Conservation (phyloP, 495 filamentous ascomycete species). For the Zalerion maritima region DNA sequence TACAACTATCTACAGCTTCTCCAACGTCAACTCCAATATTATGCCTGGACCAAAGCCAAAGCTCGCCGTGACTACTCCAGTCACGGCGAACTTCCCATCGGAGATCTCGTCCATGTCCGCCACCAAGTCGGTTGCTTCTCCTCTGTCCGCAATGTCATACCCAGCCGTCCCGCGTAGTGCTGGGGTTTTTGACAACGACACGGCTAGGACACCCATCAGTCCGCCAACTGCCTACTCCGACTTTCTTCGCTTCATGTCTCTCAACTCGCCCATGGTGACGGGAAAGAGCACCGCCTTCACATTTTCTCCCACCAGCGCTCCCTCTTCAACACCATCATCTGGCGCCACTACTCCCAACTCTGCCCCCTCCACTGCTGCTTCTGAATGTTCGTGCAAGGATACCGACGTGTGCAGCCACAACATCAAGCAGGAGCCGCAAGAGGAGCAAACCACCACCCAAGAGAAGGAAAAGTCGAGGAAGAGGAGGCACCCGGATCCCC, state of each 20-base stretch:
- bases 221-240: constrained; percentile 83
- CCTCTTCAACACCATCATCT: constrained; percentile 14
- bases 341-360: constrained; percentile 17
- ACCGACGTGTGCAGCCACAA: too few species aligned
- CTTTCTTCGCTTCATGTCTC: constrained; percentile 59
- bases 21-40: constrained; percentile 21
- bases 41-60: constrained; percentile 46
- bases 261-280: constrained; percentile 47
- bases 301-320: constrained; percentile 13
- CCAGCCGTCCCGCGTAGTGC: constrained; percentile 15
- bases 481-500: constrained; percentile 10
- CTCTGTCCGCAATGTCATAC: constrained; percentile 1
- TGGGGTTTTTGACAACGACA: constrained; percentile 23
- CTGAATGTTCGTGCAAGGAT: constrained; percentile 30
- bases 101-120: constrained; percentile 44
- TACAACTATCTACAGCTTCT: constrained; percentile 9
- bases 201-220: constrained; percentile 71
- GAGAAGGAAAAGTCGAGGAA: constrained; percentile 9
- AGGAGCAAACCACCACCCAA: constrained; percentile 15
- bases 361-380: constrained; percentile 25
- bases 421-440: not conserved
- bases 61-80: constrained; percentile 61
- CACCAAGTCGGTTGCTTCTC: constrained; percentile 13
- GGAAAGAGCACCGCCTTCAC: constrained; percentile 22
- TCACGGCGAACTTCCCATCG: constrained; percentile 63